A percentile compares a stretch with the other conserved stretches of the same genome.
phyloP scores from a whole-genome alignment of 2,329 filamentous ascomycete species.

The Sclerotinia trifoliorum region DNA sequence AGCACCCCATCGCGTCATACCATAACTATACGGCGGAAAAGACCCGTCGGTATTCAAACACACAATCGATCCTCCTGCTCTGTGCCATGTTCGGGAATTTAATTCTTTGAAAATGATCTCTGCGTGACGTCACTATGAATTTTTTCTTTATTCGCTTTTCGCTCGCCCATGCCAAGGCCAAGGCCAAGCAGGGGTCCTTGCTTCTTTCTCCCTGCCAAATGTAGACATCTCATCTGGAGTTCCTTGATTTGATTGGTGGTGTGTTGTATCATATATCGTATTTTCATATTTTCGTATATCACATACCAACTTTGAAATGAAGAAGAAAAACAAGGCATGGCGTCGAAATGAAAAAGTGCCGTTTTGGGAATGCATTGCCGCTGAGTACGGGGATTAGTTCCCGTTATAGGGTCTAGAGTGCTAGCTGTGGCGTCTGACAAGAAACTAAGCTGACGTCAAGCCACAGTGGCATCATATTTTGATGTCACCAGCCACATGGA shows the following conservation, averaged over 20 bases:
- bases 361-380: conserved; percentile 1
- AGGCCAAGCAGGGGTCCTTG: background rate
- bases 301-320: background rate
- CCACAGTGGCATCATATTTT: background rate
- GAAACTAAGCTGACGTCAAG: background rate
- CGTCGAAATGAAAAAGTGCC: background rate
- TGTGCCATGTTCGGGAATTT: background rate
- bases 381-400: conserved; percentile 1
- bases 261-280: background rate
- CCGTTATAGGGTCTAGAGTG: background rate
- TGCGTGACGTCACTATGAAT: background rate
- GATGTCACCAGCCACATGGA: conserved; percentile 12
- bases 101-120: background rate
- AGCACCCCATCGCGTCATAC: conserved; percentile 12
- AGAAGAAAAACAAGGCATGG: conserved; percentile 11
- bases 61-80: background rate
- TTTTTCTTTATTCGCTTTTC: conserved; percentile 1
- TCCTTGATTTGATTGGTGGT: background rate
- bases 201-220: background rate
- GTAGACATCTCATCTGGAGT: background rate
- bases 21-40: background rate
- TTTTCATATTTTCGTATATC: background rate
- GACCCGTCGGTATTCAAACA: background rate
- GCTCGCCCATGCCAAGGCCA: background rate
- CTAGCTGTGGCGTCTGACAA: background rate